A percentile compares a stretch with the other conserved stretches of the same genome.
Evolutionary conservation across 768 basidiomycete species (phyloP).

Genomic region (Cyclocybe aegerita): DNA sequence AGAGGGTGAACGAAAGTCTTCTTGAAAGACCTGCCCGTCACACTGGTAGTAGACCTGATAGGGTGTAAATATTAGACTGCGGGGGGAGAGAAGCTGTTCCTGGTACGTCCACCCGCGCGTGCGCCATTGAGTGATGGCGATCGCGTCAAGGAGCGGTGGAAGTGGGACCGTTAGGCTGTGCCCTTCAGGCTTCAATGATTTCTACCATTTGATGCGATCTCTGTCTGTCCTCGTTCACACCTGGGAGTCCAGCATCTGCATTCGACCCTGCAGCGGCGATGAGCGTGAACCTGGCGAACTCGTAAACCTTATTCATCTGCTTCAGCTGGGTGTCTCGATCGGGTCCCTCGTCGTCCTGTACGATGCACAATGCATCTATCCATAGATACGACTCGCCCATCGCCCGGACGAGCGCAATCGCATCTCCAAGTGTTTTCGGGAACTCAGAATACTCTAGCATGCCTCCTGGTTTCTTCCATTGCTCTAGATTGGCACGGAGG

Average conservation of each 20-base stretch:
- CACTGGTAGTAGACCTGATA: constrained; percentile 1
- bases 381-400: constrained; percentile 2
- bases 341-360: neutral
- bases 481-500: neutral
- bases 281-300: constrained; percentile 2
- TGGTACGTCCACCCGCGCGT: constrained; percentile 3
- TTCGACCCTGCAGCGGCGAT: constrained; percentile 1
- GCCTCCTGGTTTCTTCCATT: neutral
- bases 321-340: neutral
- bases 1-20: neutral
- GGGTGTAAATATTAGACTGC: neutral
- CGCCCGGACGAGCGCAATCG: neutral
- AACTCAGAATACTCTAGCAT: neutral
- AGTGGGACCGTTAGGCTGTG: neutral
- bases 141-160: neutral
- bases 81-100: neutral
- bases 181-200: no score
- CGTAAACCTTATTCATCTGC: constrained; percentile 5
- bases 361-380: constrained; percentile 3
- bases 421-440: neutral
- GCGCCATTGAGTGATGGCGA: neutral
- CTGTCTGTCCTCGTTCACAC: no score
- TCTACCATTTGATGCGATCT: no score
- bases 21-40: neutral
- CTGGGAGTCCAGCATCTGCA: neutral